Conservation (phyloP, 1,284 basidiomycete species). For the Schizophyllum commune region DNA sequence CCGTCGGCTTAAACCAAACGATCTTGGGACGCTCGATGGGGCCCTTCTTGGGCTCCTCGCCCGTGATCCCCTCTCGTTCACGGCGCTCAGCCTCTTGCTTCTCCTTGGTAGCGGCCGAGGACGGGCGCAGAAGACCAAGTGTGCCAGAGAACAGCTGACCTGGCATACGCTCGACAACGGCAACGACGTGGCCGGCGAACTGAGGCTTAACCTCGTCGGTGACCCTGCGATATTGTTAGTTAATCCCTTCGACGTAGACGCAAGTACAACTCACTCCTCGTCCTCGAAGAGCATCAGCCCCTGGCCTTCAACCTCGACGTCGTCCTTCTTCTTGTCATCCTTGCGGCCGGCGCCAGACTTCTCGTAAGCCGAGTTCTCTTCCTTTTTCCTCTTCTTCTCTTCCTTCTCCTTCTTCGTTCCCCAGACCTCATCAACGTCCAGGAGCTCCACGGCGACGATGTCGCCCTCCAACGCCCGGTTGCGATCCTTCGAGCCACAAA, state of each 20-base stretch:
- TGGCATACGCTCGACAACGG: slow-evolving; percentile 97
- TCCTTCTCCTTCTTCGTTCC: slow-evolving; percentile 99
- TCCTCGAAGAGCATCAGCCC: slow-evolving; percentile 95
- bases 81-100: slow-evolving; percentile 98
- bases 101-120: slow-evolving; percentile 97
- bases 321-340: slow-evolving; percentile 99
- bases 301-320: slow-evolving; percentile 98
- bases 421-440: slow-evolving; percentile 99
- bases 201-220: slow-evolving; percentile 96
- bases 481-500: slow-evolving; percentile 97
- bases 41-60: slow-evolving; percentile 67
- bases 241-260: slow-evolving; percentile 1
- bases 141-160: slow-evolving; percentile 98
- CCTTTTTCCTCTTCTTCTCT: slow-evolving; percentile 99
- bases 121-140: slow-evolving; percentile 90
- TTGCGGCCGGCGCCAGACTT: slow-evolving; percentile 74
- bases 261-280: slow-evolving; percentile 64
- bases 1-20: slow-evolving; percentile 99
- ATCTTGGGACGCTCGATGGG: slow-evolving; percentile 94
- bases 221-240: slow-evolving; percentile 45
- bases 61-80: slow-evolving; percentile 90
- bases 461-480: slow-evolving; percentile 98
- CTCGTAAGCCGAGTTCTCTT: slow-evolving; percentile 93
- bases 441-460: slow-evolving; percentile 95
- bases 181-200: slow-evolving; percentile 95